Evolutionary conservation across 768 basidiomycete species (phyloP), one percentile per base, ranked within the genome.

Genomic region (Boletus sp.): DNA sequence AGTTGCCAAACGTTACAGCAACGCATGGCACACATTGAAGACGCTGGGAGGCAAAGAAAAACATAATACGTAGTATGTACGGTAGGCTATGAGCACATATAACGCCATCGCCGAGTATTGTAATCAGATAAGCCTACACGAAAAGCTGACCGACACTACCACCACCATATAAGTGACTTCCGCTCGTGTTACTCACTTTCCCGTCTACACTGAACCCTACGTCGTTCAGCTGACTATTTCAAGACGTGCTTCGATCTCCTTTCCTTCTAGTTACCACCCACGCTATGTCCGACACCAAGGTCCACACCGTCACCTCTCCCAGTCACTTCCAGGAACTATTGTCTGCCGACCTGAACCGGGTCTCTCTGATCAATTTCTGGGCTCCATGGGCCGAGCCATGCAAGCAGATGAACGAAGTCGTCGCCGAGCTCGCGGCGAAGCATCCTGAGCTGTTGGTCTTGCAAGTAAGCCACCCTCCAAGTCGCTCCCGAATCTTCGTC

Each of bases 301-400:
- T 79, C 56, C 55, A 75, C 64, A 61, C 61, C 14, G 79, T 96
- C 47, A 66, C 72, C 23, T 88, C 89, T 4, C 70, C 90, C 1
- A 72, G 79, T 2, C 81, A 91, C 47, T 93, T 98, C 73, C 83
- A 91, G 68, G 65, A 74, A 7, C 71, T 90, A 9, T 83, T 98
- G 44, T 85, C 84, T 0, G 65, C 71, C 21, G 95, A 98, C 72
- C 82, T 99, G 33, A 72, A 80, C 19, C 77, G 90, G 21, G 80
- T 96, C 23, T 94, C 94, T 5, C 76, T 96, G 35, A 84, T 97
- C 66, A 92, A 90, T 74, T 99, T 98, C 70, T 95, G 93, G 89
- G 91, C 95, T 40, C 76, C 83, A 71, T 89, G 93, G 92, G 97
- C 93, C 0, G 88, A 83, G 57, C 93, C 94, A 38, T 98, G 95